Evolutionary conservation across 176 grass and related monocot genomes (phyloP), one percentile per base, ranked within the genome.

Genomic region (Triticum dicoccoides): DNA sequence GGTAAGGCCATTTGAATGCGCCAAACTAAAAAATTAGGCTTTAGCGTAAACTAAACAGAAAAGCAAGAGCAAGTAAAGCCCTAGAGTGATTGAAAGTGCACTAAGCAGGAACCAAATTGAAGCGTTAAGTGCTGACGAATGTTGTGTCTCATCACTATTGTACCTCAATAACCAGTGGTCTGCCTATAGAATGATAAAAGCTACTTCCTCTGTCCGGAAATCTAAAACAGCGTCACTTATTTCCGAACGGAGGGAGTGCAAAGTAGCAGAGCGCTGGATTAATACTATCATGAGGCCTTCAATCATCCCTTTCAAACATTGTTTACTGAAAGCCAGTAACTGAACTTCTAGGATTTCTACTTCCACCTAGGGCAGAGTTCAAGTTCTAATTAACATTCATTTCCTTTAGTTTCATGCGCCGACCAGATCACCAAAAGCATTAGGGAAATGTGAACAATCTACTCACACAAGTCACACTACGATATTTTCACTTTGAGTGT

Each of bases 21-120:
- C 54, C 54, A 58, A 58, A 58, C 54, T 21, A 5, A 32, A 66
- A 66, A 11, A 24, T 4, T 10, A 62, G n/a, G 12, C 3, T 35
- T 88, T 42, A 59, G 75, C 7, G 71, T 59, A 52, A 83, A 82
- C 24, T 29, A 12, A 86, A 79, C 27, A 61, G 45, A 86, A 78
- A 59, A 78, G 51, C 54, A 78, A 78, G 38, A 82, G 13, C 67
- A 45, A 77, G n/a, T 51, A 83, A 70, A 39, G 64, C 9, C 73
- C 34, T 70, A 6, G 34, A 70, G 9, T 71, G 68, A 71, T 37
- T 71, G 18, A 69, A 69, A 69, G 32, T 35, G 17, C 32, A 69
- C 8, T 69, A 37, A 21, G 8, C 67, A 69, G 4, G 11, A 21
- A 69, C 67, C 33, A 69, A 38, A 9, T 69, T 58, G 54, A 62